These are phyloP conservation scores for Schizochytrium sp. DNA, from an alignment of 108 stramenopile species.

Conservation along the genomic window DNA sequence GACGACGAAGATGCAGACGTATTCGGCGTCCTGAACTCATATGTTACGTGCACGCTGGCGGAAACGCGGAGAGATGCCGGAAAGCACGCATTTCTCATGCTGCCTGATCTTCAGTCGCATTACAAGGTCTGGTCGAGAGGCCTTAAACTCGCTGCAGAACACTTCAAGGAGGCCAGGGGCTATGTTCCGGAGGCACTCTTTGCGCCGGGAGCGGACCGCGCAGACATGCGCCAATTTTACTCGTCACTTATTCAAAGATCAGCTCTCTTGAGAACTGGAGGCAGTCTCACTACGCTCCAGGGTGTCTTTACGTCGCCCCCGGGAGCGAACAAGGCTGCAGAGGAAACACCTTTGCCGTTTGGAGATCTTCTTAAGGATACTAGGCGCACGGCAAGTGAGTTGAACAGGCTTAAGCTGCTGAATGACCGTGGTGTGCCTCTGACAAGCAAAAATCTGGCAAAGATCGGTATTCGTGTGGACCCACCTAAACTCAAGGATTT, in stretches of 20 bases:
- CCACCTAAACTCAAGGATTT: neutral
- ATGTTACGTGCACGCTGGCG: conserved; percentile 51
- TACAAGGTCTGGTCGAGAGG: neutral
- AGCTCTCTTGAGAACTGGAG: neutral
- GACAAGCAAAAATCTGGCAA: conserved; percentile 41
- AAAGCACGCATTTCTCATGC: conserved; percentile 23
- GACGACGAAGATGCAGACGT: conserved; percentile 38
- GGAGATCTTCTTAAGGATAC: conserved; percentile 1
- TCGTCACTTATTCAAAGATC: conserved; percentile 28
- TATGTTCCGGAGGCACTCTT: conserved; percentile 39
- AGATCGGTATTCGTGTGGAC: conserved; percentile 19
- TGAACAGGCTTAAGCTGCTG: conserved; percentile 35
- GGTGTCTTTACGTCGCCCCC: conserved; percentile 24
- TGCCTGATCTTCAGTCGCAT: conserved; percentile 45
- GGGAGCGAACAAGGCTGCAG: conserved; percentile 17
- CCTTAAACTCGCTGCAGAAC: neutral
- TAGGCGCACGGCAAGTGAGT: conserved; percentile 20
- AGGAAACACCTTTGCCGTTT: neutral
- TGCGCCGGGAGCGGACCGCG: conserved; percentile 35
- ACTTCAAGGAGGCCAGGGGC: conserved; percentile 43
- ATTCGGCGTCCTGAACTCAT: neutral
- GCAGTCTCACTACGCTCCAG: conserved; percentile 21
- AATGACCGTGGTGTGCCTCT: conserved; percentile 3
- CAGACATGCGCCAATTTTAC: conserved; percentile 49
- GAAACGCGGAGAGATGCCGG: conserved; percentile 24